Conservation (phyloP, 306 rosid species). For the Acmispon strigosus region DNA sequence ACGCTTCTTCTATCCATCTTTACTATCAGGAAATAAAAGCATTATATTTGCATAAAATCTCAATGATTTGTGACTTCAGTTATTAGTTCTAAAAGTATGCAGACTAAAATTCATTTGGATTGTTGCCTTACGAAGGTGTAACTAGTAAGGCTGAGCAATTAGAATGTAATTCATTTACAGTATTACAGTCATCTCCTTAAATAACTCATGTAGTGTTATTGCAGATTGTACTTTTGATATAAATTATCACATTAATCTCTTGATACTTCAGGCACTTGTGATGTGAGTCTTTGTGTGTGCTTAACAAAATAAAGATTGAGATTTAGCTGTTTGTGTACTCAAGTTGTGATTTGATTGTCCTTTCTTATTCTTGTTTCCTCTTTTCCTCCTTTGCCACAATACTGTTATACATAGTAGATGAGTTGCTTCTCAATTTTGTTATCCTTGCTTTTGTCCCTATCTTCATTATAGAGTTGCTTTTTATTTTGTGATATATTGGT, state of each 20-base stretch:
- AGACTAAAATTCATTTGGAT: neutral
- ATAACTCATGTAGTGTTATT: neutral
- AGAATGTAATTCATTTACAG: neutral
- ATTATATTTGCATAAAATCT: neutral
- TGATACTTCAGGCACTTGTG: neutral
- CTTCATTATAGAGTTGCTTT: neutral
- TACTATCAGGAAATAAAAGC: neutral
- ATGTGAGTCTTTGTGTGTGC: too few relatives aligned
- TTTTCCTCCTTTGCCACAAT: neutral
- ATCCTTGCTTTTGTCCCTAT: neutral
- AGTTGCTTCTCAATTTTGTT: neutral
- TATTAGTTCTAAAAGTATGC: neutral
- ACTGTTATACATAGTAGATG: neutral
- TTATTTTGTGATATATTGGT: neutral
- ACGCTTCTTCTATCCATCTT: neutral
- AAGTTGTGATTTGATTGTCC: neutral
- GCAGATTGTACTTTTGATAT: neutral
- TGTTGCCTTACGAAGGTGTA: constrained; percentile 7
- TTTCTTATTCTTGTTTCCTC: neutral
- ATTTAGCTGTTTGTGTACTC: neutral
- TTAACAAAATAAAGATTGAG: neutral
- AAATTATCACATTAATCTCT: neutral
- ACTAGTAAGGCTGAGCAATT: neutral
- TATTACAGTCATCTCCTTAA: neutral
- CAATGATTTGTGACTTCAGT: neutral